Evolutionary conservation across 2,329 filamentous ascomycete species (phyloP), one percentile per base, ranked within the genome.

Genomic region (Aureobasidium zeae): DNA sequence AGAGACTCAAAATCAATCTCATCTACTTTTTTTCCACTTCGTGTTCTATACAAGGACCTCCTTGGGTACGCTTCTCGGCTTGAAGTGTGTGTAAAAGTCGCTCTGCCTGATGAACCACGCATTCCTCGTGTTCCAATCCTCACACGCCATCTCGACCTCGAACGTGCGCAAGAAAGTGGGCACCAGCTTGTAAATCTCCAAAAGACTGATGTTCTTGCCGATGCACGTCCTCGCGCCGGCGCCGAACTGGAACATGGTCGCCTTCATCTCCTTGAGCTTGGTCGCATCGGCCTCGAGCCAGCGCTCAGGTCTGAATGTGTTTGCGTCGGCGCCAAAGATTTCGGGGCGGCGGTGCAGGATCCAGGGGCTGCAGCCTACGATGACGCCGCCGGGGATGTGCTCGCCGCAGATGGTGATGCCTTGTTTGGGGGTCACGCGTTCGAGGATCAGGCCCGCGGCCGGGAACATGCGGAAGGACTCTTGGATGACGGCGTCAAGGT

Each of bases 181-280:
- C 25, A 72, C 66, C 9, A 72, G 52, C 57, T 72, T 72, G 49
- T 70, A 71, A 6, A 72, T 66, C 55, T 72, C 69, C 48, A 71
- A 46, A 48, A 71, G 47, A 32, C 61, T 64, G 36, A 72, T 67
- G 48, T 71, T 71, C 62, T 68, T 70, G 2, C 82, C 82, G 36
- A 74, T 70, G 52, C 81, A 86, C 2, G 81, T 84, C 53, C 81
- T 64, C 9, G 75, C 73, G 0, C 81, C 81, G 61, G 81, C 81
- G 1, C 81, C 81, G 58, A 86, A 86, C 10, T 41, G 37, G 37
- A 83, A 69, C 77, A 83, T 79, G n/a, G 69, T 70, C 1, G 74
- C 76, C 52, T 77, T 77, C 80, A 83, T 83, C 57, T 76, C 72
- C 60, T 71, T 73, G 33, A 83, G 64, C 49, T 74, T 68, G 47